Evolutionary conservation across 2,329 filamentous ascomycete species (phyloP).

Genomic region (Metarhizium brunneum): DNA sequence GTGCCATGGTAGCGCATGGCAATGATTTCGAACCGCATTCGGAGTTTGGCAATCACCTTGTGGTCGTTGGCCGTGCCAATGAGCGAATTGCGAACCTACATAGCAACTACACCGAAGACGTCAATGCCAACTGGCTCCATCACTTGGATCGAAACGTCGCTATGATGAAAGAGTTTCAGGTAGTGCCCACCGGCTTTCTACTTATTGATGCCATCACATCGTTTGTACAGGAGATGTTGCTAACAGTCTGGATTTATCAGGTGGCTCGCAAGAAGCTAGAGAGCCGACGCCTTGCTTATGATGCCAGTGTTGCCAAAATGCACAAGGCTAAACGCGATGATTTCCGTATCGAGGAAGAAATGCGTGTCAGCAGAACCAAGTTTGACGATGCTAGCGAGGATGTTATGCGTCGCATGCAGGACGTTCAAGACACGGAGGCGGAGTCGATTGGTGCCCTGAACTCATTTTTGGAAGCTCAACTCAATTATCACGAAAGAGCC

Average conservation of each 20-base stretch:
- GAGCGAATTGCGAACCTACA: conserved; percentile 81
- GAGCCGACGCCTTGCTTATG: conserved; percentile 77
- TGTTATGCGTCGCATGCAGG: conserved; percentile 84
- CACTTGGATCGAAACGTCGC: conserved; percentile 81
- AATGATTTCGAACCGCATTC: conserved; percentile 89
- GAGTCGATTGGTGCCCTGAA: conserved; percentile 75
- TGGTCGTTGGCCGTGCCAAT: conserved; percentile 72
- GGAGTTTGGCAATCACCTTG: conserved; percentile 81
- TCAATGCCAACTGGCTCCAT: conserved; percentile 79
- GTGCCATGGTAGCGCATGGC: conserved; percentile 78
- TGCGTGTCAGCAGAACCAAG: conserved; percentile 84
- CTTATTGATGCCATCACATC: background rate
- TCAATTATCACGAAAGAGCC: conserved; percentile 86
- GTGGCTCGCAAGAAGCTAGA: conserved; percentile 89
- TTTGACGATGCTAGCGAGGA: conserved; percentile 95
- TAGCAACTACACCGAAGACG: conserved; percentile 69
- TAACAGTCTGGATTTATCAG: conserved; percentile 18
- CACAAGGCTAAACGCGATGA: conserved; percentile 92
- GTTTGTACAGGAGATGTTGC: background rate
- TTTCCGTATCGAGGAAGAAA: conserved; percentile 85
- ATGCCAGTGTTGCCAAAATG: conserved; percentile 81
- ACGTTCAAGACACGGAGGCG: conserved; percentile 84
- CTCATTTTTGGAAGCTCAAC: conserved; percentile 76
- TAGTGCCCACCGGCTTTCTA: conserved; percentile 28
- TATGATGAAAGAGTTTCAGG: conserved; percentile 98